These are phyloP conservation scores for Cyberlindnera veronae DNA, from an alignment of 805 yeast species.

Conservation along the genomic window DNA sequence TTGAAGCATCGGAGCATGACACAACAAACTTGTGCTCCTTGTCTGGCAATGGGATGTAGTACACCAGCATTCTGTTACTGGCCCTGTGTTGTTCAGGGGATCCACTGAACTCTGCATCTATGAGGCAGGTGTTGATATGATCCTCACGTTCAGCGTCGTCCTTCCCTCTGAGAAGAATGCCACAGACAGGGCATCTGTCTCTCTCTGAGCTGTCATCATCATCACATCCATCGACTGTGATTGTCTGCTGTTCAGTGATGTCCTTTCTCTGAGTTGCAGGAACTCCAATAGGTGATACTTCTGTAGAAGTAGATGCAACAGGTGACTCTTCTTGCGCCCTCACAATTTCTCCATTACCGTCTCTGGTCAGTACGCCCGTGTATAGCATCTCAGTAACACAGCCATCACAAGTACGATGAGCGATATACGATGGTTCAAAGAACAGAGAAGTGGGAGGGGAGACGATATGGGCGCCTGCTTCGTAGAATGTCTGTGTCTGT, in stretches of 20 bases:
- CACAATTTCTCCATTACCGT: slow-evolving; percentile 4
- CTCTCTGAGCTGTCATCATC: slow-evolving; percentile 31
- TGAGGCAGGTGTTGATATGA: slow-evolving; percentile 72
- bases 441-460: slow-evolving; percentile 47
- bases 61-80: slow-evolving; percentile 83
- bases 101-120: slow-evolving; percentile 58
- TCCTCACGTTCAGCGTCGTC: slow-evolving; percentile 39
- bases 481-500: slow-evolving; percentile 45
- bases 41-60: slow-evolving; percentile 36
- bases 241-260: slow-evolving; percentile 8
- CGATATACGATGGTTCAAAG: slow-evolving; percentile 46
- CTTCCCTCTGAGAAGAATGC: slow-evolving; percentile 19
- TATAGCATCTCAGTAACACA: slow-evolving; percentile 58
- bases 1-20: slow-evolving; percentile 25
- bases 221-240: slow-evolving; percentile 4
- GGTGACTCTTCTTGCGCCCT: not conserved
- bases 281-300: slow-evolving; percentile 12
- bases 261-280: slow-evolving; percentile 13
- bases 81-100: slow-evolving; percentile 51
- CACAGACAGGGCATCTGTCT: slow-evolving; percentile 41
- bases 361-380: slow-evolving; percentile 5
- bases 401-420: slow-evolving; percentile 71
- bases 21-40: slow-evolving; percentile 17
- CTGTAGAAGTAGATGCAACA: slow-evolving; percentile 1
- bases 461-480: slow-evolving; percentile 57